Conservation (phyloP, 352 stramenopile species). For the Phytophthora pisi region DNA sequence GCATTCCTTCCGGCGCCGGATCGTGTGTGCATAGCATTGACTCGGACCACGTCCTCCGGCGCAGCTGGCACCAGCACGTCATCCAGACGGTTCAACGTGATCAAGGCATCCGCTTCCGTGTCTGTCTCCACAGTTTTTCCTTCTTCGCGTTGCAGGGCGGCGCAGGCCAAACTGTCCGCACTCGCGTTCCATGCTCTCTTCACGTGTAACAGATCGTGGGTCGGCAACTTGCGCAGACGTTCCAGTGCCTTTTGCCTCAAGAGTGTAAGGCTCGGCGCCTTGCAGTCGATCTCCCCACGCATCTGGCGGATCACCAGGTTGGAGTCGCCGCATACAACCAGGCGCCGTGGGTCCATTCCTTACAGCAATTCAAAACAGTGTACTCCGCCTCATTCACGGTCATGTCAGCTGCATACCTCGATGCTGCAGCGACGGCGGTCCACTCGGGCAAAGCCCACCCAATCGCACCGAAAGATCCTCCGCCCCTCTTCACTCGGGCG, state of each 20-base stretch:
- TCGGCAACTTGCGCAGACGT: background rate
- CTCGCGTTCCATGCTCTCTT: slow-evolving; percentile 8
- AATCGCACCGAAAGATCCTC: slow-evolving; percentile 14
- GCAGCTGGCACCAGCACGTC: background rate
- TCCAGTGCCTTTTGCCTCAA: background rate
- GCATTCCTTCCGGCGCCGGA: background rate
- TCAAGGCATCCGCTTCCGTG: too few species aligned
- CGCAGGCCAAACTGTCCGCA: background rate
- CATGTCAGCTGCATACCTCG: background rate
- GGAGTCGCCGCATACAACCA: slow-evolving; percentile 2
- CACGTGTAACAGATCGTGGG: slow-evolving; percentile 5
- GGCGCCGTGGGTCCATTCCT: background rate
- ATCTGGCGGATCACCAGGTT: slow-evolving; percentile 15
- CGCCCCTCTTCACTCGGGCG: slow-evolving; percentile 2
- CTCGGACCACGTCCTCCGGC: background rate
- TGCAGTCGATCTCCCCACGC: slow-evolving; percentile 10
- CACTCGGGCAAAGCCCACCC: slow-evolving; percentile 21
- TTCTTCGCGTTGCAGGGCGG: background rate
- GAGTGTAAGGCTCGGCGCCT: background rate
- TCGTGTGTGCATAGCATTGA: too few species aligned
- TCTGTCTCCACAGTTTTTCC: background rate
- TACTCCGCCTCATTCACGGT: slow-evolving; percentile 37
- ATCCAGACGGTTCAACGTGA: too few species aligned
- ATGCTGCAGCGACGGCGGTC: background rate
- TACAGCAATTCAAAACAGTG: background rate